These are phyloP conservation scores for Suillus americanus DNA, from an alignment of 768 basidiomycete species.

Conservation along the genomic window DNA sequence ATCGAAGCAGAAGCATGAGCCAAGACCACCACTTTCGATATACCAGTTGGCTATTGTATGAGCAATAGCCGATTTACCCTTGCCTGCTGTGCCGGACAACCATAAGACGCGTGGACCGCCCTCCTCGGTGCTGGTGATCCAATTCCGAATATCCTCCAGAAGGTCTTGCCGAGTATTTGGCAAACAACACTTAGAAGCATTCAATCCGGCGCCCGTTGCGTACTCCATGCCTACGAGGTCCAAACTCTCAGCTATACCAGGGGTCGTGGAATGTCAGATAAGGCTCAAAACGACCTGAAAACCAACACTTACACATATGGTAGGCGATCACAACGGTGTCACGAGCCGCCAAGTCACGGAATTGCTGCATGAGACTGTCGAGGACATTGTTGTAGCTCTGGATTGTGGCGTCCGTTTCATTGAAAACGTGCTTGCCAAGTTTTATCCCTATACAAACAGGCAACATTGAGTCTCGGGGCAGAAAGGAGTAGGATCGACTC, in stretches of 20 bases:
- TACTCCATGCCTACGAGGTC: too few species aligned
- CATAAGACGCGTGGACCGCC: too few species aligned
- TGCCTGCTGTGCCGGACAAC: too few species aligned
- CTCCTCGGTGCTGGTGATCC: too few species aligned
- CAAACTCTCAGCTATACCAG: neutral
- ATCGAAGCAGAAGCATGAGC: too few species aligned
- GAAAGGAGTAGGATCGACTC: neutral
- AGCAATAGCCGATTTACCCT: neutral
- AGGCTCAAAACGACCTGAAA: neutral
- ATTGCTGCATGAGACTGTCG: slow-evolving; percentile 6
- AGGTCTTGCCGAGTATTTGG: too few species aligned
- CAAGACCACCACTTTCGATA: too few species aligned
- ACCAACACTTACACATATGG: neutral
- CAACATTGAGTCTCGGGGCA: neutral
- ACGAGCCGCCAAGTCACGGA: neutral
- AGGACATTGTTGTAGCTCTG: neutral
- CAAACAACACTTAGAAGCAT: too few species aligned
- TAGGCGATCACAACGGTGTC: neutral
- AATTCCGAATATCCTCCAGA: too few species aligned
- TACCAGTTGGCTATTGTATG: too few species aligned
- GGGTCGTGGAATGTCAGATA: neutral
- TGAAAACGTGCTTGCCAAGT: neutral
- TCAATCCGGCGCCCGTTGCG: too few species aligned
- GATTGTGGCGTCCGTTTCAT: neutral
- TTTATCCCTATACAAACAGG: neutral